These are phyloP conservation scores for Rhodotorula graminis DNA, from an alignment of 768 basidiomycete genomes.

Conservation along the genomic window DNA sequence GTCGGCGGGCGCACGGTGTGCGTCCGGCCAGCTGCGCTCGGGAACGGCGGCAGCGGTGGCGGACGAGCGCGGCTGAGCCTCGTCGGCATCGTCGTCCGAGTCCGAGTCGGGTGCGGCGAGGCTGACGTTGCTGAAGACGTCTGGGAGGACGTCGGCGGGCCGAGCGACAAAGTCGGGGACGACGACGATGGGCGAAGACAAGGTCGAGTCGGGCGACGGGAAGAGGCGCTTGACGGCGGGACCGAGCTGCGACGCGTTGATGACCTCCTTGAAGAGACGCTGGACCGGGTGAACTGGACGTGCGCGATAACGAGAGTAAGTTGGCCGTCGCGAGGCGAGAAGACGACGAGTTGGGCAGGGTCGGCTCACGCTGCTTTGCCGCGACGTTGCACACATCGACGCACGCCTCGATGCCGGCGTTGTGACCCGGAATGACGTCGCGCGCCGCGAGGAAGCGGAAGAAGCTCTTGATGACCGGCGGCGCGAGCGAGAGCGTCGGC, in stretches of 20 bases:
- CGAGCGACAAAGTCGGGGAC: not conserved
- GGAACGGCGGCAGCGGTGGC: too few species aligned
- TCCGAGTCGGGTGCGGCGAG: not conserved
- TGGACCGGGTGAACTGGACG: not conserved
- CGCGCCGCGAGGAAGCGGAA: constrained; percentile 13
- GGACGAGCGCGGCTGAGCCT: not conserved
- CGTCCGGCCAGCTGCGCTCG: too few species aligned
- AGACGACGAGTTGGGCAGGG: too few species aligned
- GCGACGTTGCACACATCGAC: not conserved
- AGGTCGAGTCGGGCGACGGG: not conserved
- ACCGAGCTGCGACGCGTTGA: not conserved
- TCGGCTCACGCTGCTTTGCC: constrained; percentile 8
- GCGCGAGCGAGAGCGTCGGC: constrained; percentile 6
- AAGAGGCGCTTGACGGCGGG: not conserved
- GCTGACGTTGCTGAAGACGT: not conserved
- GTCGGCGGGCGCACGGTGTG: too few species aligned
- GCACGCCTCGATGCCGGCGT: not conserved
- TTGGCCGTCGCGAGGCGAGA: too few species aligned
- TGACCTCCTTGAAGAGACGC: not conserved
- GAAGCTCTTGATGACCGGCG: constrained; percentile 2
- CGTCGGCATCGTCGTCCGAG: not conserved
- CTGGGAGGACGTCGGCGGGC: not conserved
- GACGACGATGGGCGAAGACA: not conserved
- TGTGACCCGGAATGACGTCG: not conserved
- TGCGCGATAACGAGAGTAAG: not conserved